Evolutionary conservation across 495 filamentous ascomycete genomes (phyloP), one percentile per base, ranked within the genome.

Genomic region (Penicillium psychrofluorescens): DNA sequence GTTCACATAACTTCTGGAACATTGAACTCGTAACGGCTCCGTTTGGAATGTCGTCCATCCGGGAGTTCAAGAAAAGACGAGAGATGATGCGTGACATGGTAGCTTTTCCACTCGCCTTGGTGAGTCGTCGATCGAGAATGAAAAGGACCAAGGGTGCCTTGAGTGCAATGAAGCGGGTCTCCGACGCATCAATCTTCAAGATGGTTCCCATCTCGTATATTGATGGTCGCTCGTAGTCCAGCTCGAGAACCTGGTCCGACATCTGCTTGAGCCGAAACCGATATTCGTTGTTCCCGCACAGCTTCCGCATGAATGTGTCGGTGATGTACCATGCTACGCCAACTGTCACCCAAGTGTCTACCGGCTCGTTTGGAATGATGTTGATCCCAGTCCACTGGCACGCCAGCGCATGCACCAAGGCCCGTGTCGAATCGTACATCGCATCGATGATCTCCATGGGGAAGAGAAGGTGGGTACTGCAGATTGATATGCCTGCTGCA

Each of bases 281-380:
- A 53, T 92, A 91, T 56, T 95, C 88, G 56, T 99, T 99, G 50
- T 91, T 95, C 2, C 92, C 92, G 60, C 85, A 91, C 11, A 99
- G 71, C 43, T 75, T 80, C 51, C 79, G 86, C 80, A 97, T 85
- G 63, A 91, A 97, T 2, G 85, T 75, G 48, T 92, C 90, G 7
- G 94, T 88, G 68, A 97, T 91, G 64, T 86, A 96, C 74, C 86
- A 90, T 14, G 90, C 83, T 39, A 95, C 83, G 4, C 92, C 94
- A 49, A 91, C 78, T 8, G 90, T 84, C n/a, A 90, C 78, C 92
- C 92, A 99, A 11, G 74, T 83, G 58, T 99, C 92, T n/a, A 66
- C 70, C 33, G 82, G 78, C 29, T 83, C 76, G 51, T 86, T 81
- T 2, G 92, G 83, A 36, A 92, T 80, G 36, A 99, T 83, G 47